These are phyloP conservation scores for Lodderomyces elongisporus DNA, from an alignment of 1,139 yeast genomes.

Conservation along the genomic window DNA sequence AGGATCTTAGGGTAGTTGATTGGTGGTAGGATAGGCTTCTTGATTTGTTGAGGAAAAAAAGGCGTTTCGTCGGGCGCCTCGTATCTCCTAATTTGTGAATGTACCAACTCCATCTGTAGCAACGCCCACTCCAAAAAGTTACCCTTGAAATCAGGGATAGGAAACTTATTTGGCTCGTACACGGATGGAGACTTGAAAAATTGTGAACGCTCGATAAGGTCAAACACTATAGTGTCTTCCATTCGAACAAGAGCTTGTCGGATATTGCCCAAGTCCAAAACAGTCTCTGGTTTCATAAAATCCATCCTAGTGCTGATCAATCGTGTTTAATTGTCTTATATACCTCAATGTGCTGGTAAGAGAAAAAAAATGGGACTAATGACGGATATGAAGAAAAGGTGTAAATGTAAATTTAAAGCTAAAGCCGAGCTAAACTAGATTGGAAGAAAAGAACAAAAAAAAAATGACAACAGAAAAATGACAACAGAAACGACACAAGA, in stretches of 20 bases:
- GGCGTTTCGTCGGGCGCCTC: conserved; percentile 97
- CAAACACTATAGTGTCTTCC: conserved; percentile 95
- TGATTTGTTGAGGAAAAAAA: conserved; percentile 68
- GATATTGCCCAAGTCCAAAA: conserved; percentile 73
- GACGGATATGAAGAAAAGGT: not conserved
- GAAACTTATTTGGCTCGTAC: conserved; percentile 54
- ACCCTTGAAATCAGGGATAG: conserved; percentile 67
- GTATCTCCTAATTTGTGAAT: conserved; percentile 81
- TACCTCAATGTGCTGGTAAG: not conserved
- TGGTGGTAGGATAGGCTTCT: conserved; percentile 70
- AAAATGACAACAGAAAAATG: no score
- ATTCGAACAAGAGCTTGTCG: conserved; percentile 80
- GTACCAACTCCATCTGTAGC: conserved; percentile 68
- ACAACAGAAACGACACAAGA: no score
- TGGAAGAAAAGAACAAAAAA: no score
- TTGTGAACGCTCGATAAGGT: conserved; percentile 88
- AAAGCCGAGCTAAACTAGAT: no score
- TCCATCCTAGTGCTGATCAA: conserved; percentile 58
- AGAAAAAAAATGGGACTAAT: no score
- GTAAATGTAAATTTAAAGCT: no score
- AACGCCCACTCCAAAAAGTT: conserved; percentile 86
- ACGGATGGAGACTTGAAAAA: conserved; percentile 74
- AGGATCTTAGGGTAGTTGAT: conserved; percentile 73
- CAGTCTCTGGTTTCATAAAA: conserved; percentile 78
- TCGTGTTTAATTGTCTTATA: no score